These are phyloP conservation scores for Tothia fuscella DNA, from an alignment of 2,329 filamentous ascomycete species.

Conservation along the genomic window DNA sequence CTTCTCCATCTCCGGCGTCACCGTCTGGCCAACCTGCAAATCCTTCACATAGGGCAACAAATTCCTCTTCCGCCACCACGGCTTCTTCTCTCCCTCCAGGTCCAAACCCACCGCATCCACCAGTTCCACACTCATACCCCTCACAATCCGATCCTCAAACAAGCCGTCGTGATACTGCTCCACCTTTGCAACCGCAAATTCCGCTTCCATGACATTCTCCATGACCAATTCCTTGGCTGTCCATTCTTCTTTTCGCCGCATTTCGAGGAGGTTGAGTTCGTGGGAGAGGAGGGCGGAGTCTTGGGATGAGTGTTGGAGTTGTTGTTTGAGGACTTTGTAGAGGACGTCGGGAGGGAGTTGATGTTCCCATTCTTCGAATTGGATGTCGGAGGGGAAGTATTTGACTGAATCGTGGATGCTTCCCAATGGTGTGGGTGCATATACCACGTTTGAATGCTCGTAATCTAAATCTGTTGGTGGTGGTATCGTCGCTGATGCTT, in stretches of 20 bases:
- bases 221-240: conserved; percentile 66
- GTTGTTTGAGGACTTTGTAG: conserved; percentile 48
- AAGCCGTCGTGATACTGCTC: no score
- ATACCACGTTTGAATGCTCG: conserved; percentile 44
- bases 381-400: conserved; percentile 43
- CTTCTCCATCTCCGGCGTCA: no score
- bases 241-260: conserved; percentile 60
- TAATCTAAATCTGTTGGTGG: conserved; percentile 24
- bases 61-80: no score
- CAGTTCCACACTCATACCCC: no score
- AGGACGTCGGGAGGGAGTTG: conserved; percentile 53
- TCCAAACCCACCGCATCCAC: no score
- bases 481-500: neutral
- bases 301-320: conserved; percentile 60
- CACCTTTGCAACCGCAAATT: no score
- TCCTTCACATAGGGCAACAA: no score
- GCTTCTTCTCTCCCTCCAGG: no score
- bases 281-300: conserved; percentile 51
- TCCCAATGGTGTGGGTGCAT: conserved; percentile 36
- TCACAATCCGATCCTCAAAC: no score
- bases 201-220: conserved; percentile 56
- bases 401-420: conserved; percentile 32
- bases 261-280: conserved; percentile 56
- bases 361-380: conserved; percentile 56
- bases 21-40: no score